A percentile compares a stretch with the other conserved stretches of the same genome.
These are phyloP conservation scores for Cinnamomum micranthum DNA, from an alignment of 164 flowering plant species.

Conservation along the genomic window DNA sequence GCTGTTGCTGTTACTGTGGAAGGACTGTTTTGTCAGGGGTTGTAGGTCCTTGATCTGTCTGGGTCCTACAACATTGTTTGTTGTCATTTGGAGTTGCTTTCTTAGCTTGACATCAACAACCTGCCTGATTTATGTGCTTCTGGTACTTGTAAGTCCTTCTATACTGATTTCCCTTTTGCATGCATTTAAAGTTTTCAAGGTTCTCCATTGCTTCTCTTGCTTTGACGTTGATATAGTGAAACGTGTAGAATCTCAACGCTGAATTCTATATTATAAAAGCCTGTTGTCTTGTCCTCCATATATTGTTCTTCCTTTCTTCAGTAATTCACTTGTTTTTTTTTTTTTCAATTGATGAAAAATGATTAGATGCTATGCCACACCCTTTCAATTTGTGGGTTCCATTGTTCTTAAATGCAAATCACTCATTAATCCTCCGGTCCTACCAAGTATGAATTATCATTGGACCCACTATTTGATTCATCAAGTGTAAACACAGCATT, in stretches of 20 bases:
- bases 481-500: no score
- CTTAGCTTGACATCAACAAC: conserved; percentile 83
- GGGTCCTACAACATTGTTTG: conserved; percentile 72
- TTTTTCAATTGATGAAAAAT: background rate
- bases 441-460: background rate
- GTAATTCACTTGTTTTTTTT: background rate
- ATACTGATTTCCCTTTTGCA: background rate
- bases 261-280: background rate
- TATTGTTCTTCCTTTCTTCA: background rate
- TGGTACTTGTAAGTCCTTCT: conserved; percentile 61
- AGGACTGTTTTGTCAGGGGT: conserved; percentile 51
- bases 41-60: conserved; percentile 46
- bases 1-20: conserved; percentile 51
- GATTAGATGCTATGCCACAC: no score
- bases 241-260: no score
- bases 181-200: background rate
- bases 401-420: background rate
- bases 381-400: background rate
- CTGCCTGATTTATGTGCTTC: conserved; percentile 69
- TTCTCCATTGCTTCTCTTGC: background rate
- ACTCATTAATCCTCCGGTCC: background rate
- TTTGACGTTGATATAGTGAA: no score
- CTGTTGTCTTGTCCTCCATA: background rate
- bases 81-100: conserved; percentile 94
- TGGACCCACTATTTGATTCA: no score